Evolutionary conservation across 345 rosid genomes (phyloP), one percentile per base, ranked within the genome.

Genomic region (Eucalyptus microcorys): DNA sequence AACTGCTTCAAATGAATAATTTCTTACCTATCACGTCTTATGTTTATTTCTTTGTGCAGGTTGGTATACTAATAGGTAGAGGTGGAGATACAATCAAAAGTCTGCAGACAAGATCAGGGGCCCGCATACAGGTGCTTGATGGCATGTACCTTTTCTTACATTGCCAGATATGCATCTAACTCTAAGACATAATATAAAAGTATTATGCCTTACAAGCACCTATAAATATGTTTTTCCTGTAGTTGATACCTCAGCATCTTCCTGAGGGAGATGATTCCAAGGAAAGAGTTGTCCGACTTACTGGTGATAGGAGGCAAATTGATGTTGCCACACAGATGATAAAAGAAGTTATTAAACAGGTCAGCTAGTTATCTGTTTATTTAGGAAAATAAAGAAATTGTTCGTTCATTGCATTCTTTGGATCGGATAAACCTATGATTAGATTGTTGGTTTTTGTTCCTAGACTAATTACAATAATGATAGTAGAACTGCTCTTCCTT

Each of bases 61-160:
- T 97, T 88, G 99, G 99, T 90, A 91, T 97, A 87, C 96, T 97
- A 66, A 96, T 97, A 91, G 99, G 99, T 86, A 95, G 95, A 92
- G 99, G 97, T 50, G 99, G 99, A 81, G 98, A 97, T 87, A 97
- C 98, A 87, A 97, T 97, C 88, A 97, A 97, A 92, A 92, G 94
- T 88, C 93, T 97, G 92, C 99, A 97, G 93, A 93, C 98, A 32
- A 95, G 91, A 92, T 95, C 98, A 11, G 96, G 99, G 90, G 97
- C 99, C 80, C 99, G 98, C 34, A 97, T 97, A 88, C 99, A 97
- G 99, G 99, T 97, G 92, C 88, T 90, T 90, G 92, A 89, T 91
- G 88, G 87, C 89, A 89, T 90, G 86, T 89, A 49, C 89, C 87
- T 52, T 7, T 30, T 66, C 53, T 45, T 45, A 37, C 48, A 37